phyloP scores from a whole-genome alignment of 805 yeast species.

The Brettanomyces nanus region DNA sequence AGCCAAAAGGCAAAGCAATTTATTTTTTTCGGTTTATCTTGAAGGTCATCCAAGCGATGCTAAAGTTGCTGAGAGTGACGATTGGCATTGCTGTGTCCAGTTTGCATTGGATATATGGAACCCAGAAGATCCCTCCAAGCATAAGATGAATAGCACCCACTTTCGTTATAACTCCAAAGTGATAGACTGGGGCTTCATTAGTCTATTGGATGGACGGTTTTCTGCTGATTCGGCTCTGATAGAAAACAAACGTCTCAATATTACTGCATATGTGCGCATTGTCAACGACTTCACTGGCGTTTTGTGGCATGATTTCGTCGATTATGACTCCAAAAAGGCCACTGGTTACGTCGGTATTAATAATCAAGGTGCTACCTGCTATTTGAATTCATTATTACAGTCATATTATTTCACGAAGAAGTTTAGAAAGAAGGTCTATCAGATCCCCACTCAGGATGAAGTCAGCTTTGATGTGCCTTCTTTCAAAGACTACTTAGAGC shows the following conservation, averaged over 20 bases:
- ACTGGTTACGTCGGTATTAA: conserved; percentile 91
- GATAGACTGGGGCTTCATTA: conserved; percentile 95
- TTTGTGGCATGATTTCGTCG: conserved; percentile 80
- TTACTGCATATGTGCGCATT: conserved; percentile 70
- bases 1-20: conserved; percentile 50
- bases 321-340: conserved; percentile 76
- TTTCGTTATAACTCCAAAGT: conserved; percentile 73
- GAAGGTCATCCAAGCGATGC: conserved; percentile 54
- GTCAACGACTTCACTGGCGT: conserved; percentile 90
- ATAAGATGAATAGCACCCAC: conserved; percentile 53
- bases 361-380: conserved; percentile 98
- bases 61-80: conserved; percentile 25
- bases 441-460: conserved; percentile 72
- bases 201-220: conserved; percentile 53
- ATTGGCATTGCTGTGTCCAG: conserved; percentile 89
- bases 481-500: conserved; percentile 23
- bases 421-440: conserved; percentile 80
- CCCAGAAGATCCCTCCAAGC: conserved; percentile 60
- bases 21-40: conserved; percentile 62
- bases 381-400: conserved; percentile 85
- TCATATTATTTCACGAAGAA: conserved; percentile 78
- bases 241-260: conserved; percentile 49
- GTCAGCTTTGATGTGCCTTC: conserved; percentile 25
- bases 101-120: conserved; percentile 81
- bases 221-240: conserved; percentile 20